Base-by-base conservation (phyloP, 2,329 filamentous ascomycete genomes). In the Alternaria sp. region DNA sequence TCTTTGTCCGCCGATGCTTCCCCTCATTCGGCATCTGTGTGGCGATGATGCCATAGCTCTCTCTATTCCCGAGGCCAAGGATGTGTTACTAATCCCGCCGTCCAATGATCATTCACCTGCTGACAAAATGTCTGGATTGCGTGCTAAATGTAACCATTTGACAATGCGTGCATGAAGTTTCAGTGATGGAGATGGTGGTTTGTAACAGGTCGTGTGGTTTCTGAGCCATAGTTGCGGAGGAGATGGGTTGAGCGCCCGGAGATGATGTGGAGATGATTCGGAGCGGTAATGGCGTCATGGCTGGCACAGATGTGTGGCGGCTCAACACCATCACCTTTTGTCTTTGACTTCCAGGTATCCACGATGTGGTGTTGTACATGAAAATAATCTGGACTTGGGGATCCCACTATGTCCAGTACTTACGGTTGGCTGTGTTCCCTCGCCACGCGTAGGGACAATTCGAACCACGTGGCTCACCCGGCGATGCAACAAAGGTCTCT, bases 21-120 rank as follows among this genome's bases (percentile, higher is more conserved):
- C 60, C 58, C 58, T 66, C 65, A 63, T 62, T 60, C 57, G 62
- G 54, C 62, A 61, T 59, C 51, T 54, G 49, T 51, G 63, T 63
- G 65, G 66, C 68, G 54, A 75, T 77, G 72, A 74, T 72, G 70
- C 67, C 71, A 75, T 76, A 52, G 55, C 60, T 40, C 59, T 72
- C 60, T 40, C 59, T 72, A 73, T 72, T 68, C 52, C 66, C 65
- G 62, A 63, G 66, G 49, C 65, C 66, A 65, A 29, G 10, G 39
- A 61, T 67, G 67, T 62, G 63, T 74, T 74, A 70, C 40, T 71
- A 73, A 74, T 71, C 24, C 5, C 9, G 34, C 10, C 53, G 37
- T 40, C 66, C 66, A 69, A 71, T 69, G 49, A 65, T 14, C 49
- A 21, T 10, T 1, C 3, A 13, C 34, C 21, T 34, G 69, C 68